Evolutionary conservation across 495 filamentous ascomycete species (phyloP), one percentile per base, ranked within the genome.

Genomic region (Penicillium pulvis): DNA sequence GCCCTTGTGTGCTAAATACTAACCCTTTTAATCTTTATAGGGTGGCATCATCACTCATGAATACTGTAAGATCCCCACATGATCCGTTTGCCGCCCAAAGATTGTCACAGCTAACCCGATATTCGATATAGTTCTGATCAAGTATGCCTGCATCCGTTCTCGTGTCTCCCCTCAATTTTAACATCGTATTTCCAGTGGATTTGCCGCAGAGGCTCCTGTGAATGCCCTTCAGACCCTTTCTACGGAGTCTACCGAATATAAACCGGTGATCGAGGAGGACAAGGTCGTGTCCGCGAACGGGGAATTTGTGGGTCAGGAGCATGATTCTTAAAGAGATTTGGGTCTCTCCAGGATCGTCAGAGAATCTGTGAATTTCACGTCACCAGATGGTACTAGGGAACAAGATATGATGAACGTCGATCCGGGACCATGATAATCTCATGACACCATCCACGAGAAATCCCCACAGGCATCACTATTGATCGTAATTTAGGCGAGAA

Each of bases 181-280:
- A 69, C 75, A 64, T 74, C 59, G 8, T 19, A 33, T 8, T 20
- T 63, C 43, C 56, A 92, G 88, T 75, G 91, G 87, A 19, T 96
- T 93, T 68, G 85, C 90, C 43, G 88, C 86, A 44, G 86, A 88
- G 59, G 84, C 86, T 47, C 84, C 89, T 2, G 81, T 79, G 26
- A 84, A 85, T 59, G 80, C 84, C n/a, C 71, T 96, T 39, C 80
- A 90, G 57, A 82, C 79, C 6, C 81, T 96, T n/a, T 81, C 87
- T 50, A 81, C 83, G 0, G 77, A 83, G 74, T 87, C 88, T 24
- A 70, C 79, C 30, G 68, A 85, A 52, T 88, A 89, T 70, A 76
- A 84, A 43, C 85, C 88, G 1, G 70, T 81, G 10, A 85, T 96
- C 50, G 92, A 96, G 67, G 88, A 92, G 60, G 91, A 96, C 64